Conservation (phyloP, 2,329 filamentous ascomycete genomes). For the Parastagonospora avenae region DNA sequence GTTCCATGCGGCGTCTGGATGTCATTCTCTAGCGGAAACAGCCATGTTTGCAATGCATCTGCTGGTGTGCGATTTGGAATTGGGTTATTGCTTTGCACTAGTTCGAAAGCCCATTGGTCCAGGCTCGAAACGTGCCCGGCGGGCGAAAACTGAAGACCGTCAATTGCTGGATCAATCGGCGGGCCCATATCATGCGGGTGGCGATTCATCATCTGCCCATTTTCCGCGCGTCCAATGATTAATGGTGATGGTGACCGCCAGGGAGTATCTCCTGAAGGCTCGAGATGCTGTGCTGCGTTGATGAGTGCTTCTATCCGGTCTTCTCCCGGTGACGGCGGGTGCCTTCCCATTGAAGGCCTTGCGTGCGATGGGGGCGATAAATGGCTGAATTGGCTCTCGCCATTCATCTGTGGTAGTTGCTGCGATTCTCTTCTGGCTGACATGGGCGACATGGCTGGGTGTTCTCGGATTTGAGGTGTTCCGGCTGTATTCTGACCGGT, state of each 20-base stretch:
- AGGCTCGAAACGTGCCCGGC: slow-evolving; percentile 41
- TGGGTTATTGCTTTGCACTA: slow-evolving; percentile 44
- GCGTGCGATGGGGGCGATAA: slow-evolving; percentile 16
- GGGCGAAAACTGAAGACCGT: slow-evolving; percentile 43
- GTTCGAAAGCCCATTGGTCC: slow-evolving; percentile 46
- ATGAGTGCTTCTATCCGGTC: slow-evolving; percentile 45
- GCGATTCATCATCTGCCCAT: slow-evolving; percentile 28
- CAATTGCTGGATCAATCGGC: slow-evolving; percentile 46
- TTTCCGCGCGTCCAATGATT: slow-evolving; percentile 31
- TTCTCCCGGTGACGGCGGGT: slow-evolving; percentile 35
- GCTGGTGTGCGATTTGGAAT: slow-evolving; percentile 43
- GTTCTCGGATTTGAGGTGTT: slow-evolving; percentile 30
- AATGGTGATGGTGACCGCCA: slow-evolving; percentile 44
- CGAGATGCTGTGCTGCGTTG: slow-evolving; percentile 45
- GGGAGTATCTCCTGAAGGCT: slow-evolving; percentile 37
- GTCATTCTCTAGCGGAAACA: slow-evolving; percentile 42
- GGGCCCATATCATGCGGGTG: slow-evolving; percentile 43
- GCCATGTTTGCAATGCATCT: slow-evolving; percentile 44
- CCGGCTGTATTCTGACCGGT: slow-evolving; percentile 21
- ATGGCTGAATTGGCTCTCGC: slow-evolving; percentile 26
- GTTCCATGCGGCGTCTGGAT: slow-evolving; percentile 30
- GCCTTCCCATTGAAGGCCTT: slow-evolving; percentile 15
- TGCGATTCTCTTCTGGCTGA: slow-evolving; percentile 29
- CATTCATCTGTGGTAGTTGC: slow-evolving; percentile 23
- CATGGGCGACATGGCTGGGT: slow-evolving; percentile 32